Evolutionary conservation across 352 stramenopile genomes (phyloP), one percentile per base, ranked within the genome.

Genomic region (Thalassiosira hispida): DNA sequence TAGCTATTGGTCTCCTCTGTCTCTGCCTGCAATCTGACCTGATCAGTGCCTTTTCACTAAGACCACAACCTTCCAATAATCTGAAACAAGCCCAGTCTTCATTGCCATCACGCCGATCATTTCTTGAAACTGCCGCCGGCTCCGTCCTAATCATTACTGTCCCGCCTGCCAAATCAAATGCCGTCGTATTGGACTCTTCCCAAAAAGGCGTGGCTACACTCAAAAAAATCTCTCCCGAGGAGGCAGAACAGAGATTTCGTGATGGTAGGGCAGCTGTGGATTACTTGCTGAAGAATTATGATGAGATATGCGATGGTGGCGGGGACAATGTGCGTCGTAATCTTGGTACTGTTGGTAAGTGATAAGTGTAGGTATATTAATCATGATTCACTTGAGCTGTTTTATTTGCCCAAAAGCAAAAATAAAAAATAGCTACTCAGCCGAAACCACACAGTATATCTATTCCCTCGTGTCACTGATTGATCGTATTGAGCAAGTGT

Each of bases 291-390:
- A 63, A 79, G 27, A 70, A 79, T 64, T 79, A 79, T 46, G 44
- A 73, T 53, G 47, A 69, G 31, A 60, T 79, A 53, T 79, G 71
- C 47, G 53, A 79, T 22, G 71, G 71, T 42, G 71, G 71, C 0
- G 71, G 71, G 9, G 64, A 82, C 42, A 72, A 76, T 53, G 65
- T 82, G 38, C 25, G 64, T 8, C 18, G 61, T 51, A 66, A 84
- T 69, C 59, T 88, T 18, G 81, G 81, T 11, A 88, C 81, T n/a
- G 77, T 88, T 51, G 81, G 76, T 49, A 49, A n/a, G n/a, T n/a
- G n/a, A n/a, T n/a, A n/a, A n/a, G n/a, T n/a, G n/a, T n/a, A n/a
- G n/a, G n/a, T n/a, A n/a, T n/a, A n/a, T n/a, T n/a, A n/a, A n/a
- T n/a, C n/a, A n/a, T n/a, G n/a, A n/a, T n/a, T n/a, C n/a, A n/a